Percentiles rank a stretch among this genome's conserved stretches.
These are phyloP conservation scores for Coemansia sp. DNA, from an alignment of 192 early-diverging fungal species.

Conservation along the genomic window DNA sequence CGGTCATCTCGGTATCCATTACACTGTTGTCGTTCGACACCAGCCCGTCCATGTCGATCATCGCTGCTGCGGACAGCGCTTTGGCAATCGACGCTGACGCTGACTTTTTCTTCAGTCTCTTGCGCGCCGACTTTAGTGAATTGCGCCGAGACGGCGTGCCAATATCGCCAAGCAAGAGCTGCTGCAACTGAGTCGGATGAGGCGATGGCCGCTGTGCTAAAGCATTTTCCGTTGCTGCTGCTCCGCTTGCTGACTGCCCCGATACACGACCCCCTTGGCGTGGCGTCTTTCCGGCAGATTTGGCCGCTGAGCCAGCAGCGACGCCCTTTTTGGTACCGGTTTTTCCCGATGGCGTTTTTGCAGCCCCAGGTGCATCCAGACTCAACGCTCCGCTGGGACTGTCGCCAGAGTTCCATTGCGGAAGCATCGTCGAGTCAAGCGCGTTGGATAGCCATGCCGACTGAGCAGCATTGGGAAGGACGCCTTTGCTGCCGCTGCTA, in stretches of 20 bases:
- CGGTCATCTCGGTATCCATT: conserved; percentile 50
- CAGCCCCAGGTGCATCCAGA: neutral
- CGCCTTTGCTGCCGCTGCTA: too few species aligned
- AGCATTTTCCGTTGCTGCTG: neutral
- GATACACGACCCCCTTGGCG: neutral
- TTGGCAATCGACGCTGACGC: conserved; percentile 20
- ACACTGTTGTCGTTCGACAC: conserved; percentile 14
- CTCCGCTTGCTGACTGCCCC: neutral
- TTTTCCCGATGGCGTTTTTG: neutral
- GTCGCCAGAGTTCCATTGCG: conserved; percentile 14
- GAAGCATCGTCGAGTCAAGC: conserved; percentile 15
- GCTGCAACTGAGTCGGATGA: conserved; percentile 18
- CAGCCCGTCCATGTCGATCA: conserved; percentile 19
- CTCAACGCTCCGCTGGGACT: neutral
- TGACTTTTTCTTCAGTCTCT: conserved; percentile 25
- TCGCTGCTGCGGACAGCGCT: conserved; percentile 15
- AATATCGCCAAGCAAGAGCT: conserved; percentile 13
- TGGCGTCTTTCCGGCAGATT: neutral
- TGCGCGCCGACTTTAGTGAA: conserved; percentile 24
- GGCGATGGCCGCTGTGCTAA: neutral
- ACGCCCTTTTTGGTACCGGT: conserved; percentile 1
- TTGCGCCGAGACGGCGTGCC: conserved; percentile 15
- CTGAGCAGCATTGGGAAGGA: neutral
- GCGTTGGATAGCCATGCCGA: conserved; percentile 24
- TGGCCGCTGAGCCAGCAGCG: neutral